Conservation (phyloP, 352 stramenopile genomes). For the Lagenidium sp. region DNA sequence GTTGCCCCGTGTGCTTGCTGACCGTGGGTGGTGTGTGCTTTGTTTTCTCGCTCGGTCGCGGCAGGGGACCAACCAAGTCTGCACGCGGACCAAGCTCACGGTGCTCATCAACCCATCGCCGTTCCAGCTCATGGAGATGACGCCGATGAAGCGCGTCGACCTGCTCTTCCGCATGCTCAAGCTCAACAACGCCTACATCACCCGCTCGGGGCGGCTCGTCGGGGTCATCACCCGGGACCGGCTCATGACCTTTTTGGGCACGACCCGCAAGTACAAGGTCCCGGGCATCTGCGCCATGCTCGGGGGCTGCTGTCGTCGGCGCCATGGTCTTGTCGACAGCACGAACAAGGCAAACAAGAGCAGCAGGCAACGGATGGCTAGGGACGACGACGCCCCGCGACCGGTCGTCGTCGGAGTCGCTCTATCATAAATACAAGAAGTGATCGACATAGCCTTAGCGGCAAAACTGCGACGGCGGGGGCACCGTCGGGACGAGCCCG, state of each 20-base stretch:
- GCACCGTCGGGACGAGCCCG: too few relatives aligned
- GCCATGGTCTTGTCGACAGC: too few relatives aligned
- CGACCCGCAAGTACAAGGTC: conserved; percentile 46
- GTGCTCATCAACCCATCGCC: conserved; percentile 71
- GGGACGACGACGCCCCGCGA: too few relatives aligned
- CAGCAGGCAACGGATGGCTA: too few relatives aligned
- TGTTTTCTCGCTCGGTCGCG: too few relatives aligned
- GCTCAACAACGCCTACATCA: conserved; percentile 85
- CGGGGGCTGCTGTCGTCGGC: conserved; percentile 9
- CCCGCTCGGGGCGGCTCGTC: conserved; percentile 65
- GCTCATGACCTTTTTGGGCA: conserved; percentile 78
- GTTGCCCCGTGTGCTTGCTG: neutral
- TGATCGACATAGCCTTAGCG: too few relatives aligned
- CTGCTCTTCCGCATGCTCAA: conserved; percentile 86
- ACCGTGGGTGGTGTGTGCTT: neutral
- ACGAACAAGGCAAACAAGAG: too few relatives aligned
- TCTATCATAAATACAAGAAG: too few relatives aligned
- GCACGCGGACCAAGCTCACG: conserved; percentile 49
- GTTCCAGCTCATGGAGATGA: conserved; percentile 82
- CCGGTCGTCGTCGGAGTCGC: too few relatives aligned
- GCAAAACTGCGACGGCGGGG: too few relatives aligned
- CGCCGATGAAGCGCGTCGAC: conserved; percentile 73
- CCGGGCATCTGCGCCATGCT: conserved; percentile 45
- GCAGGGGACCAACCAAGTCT: conserved; percentile 51
- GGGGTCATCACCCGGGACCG: conserved; percentile 68